These are phyloP conservation scores for Chaetomium fimeti DNA, from an alignment of 495 filamentous ascomycete species.

Conservation along the genomic window DNA sequence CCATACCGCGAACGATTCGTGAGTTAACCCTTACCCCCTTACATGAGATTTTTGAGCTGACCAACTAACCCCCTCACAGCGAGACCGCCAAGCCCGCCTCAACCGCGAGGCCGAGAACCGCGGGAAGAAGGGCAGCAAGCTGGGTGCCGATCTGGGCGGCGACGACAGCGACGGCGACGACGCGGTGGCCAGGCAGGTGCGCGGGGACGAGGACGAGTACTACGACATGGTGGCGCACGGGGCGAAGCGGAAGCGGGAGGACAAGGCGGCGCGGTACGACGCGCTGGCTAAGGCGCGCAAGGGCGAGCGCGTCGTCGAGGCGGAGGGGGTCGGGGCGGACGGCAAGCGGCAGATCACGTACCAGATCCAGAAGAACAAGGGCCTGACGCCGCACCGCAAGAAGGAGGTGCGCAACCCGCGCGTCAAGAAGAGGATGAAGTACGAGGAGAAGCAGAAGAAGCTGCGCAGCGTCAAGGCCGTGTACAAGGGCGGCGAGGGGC, in stretches of 20 bases:
- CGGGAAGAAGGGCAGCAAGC: conserved; percentile 63
- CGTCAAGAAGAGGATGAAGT: conserved; percentile 96
- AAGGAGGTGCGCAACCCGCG: conserved; percentile 92
- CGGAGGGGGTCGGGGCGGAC: conserved; percentile 63
- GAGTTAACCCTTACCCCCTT: conserved; percentile 20
- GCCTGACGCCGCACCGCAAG: conserved; percentile 79
- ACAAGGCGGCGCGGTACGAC: conserved; percentile 57
- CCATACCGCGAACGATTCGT: conserved; percentile 80
- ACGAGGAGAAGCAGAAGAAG: conserved; percentile 93
- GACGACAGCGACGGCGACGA: conserved; percentile 60
- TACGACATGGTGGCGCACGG: conserved; percentile 80
- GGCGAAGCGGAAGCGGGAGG: conserved; percentile 67
- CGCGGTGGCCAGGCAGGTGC: conserved; percentile 41
- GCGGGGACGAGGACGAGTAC: conserved; percentile 72
- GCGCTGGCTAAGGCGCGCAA: conserved; percentile 46
- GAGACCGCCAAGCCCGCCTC: conserved; percentile 78
- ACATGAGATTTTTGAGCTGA: neutral
- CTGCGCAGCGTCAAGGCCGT: conserved; percentile 74
- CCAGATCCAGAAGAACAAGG: conserved; percentile 95
- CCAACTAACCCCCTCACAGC: conserved; percentile 31
- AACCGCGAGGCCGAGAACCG: conserved; percentile 83
- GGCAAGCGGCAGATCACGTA: conserved; percentile 89
- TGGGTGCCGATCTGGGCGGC: conserved; percentile 59
- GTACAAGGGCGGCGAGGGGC: conserved; percentile 84
- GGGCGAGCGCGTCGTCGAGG: conserved; percentile 57